Evolutionary conservation across 2,329 filamentous ascomycete species (phyloP), one percentile per base, ranked within the genome.

Genomic region (Calonectria hongkongensis): DNA sequence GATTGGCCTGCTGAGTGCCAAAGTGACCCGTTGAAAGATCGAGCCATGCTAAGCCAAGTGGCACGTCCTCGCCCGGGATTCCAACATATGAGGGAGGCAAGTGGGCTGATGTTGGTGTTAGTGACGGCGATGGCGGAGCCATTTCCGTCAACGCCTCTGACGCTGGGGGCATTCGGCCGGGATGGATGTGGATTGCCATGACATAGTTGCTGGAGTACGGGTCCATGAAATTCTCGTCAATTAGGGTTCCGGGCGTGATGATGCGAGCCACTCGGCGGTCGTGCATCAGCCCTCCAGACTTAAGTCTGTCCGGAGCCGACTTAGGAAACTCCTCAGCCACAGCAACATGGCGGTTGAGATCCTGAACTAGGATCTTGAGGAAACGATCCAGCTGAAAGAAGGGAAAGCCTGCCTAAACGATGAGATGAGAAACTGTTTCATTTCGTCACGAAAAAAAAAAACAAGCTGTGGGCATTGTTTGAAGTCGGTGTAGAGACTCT

Each of bases 201-300:
- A 98, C 89, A 83, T 96, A 99, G 82, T 98, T 98, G 84, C 97
- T 98, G 79, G 94, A 92, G 81, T 94, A 96, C 1, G 95, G 95
- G 82, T 98, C 95, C 88, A 99, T 95, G 83, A 98, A 99, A 79
- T 95, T 96, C 85, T 99, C 97, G 83, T 99, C 97, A 76, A 99
- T 98, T 67, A 99, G 87, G 1, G 97, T 99, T 25, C 97, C 97
- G 1, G 97, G 95, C 0, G 97, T 98, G 80, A 99, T 92, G 77
- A 99, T 93, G 70, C 97, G 92, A 21, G 94, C 91, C 16, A 99
- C 95, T 77, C 89, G 92, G 30, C 97, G 93, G 82, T 97, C 94
- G 82, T 97, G 97, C 87, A 96, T 88, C 75, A 96, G 86, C 4
- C 95, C 95, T 16, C 94, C 94, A 25, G 92, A 89, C 81, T 93